Evolutionary conservation across 495 filamentous ascomycete genomes (phyloP), one percentile per base, ranked within the genome.

Genomic region (Xylaria sp.): DNA sequence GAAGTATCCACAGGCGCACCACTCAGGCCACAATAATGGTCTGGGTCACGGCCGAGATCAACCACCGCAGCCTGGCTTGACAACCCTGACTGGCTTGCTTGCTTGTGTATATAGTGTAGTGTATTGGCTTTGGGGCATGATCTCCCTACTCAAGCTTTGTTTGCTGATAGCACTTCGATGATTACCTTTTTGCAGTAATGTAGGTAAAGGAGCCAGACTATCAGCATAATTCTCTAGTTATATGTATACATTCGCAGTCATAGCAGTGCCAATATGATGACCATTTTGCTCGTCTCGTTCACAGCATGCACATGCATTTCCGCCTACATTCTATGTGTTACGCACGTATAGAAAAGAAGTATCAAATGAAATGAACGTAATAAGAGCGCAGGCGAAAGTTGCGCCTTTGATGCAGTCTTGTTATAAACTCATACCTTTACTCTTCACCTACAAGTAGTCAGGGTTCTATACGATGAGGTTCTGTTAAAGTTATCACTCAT

Each of bases 401-500:
- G 26, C 24, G 31, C 52, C 26, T 55, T 55, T 55, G 52, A 55
- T 55, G 52, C 52, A 17, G 26, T 55, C 52, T 17, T 14, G 11
- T n/a, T 61, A 5, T 21, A 14, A 43, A 29, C 37, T 9, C 21
- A 8, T n/a, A 14, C 9, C 2, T 21, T 61, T 40, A 9, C 5
- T 29, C 14, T 66, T 37, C 29, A 15, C 8, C 21, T 57, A 21
- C 40, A 58, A 68, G 14, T 12, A 24, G 52, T 26, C 15, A 50
- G 24, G 33, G 12, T 29, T n/a, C n/a, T 41, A 11, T 55, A 5
- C 33, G 33, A 57, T 37, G 68, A 64, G 37, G 59, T 70, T 46
- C 21, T 44, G 43, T 64, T 70, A 70, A 70, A 70, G 68, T 70
- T 70, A 70, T 70, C 37, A 70, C 50, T 29, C 33, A 46, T 58